Base-by-base conservation (phyloP, 495 filamentous ascomycete species). In the Xylaria longipes region DNA sequence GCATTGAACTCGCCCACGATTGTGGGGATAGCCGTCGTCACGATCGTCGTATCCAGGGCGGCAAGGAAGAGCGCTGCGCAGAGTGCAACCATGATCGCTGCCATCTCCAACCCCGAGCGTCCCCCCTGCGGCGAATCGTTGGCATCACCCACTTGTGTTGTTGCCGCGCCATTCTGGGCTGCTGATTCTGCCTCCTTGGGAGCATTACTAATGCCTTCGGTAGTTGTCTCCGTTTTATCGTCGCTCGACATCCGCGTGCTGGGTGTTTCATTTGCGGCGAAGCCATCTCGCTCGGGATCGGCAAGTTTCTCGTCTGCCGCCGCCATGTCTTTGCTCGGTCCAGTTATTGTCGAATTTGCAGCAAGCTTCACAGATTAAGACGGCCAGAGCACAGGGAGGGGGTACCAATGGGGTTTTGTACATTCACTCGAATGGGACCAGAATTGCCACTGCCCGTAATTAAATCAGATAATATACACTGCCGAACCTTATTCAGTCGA, bases 1-100 rank as follows among this genome's bases (percentile, higher is more conserved):
- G 90, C 88, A 50, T 88, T 74, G 74, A 92, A 92, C 50, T 88
- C 80, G 17, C 84, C 82, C 2, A 89, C 87, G 69, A 94, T 93
- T 0, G 87, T 88, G 8, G 80, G 79, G 12, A 88, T 76, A 0
- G 86, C 84, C 2, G 85, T 87, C 0, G 82, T 81, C 50, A 87
- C 76, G 67, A 87, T 86, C 14, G 83, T 82, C 15, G 77, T 78
- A 60, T 88, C 86, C 48, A 90, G 82, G 0, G 87, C 85, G 6
- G 87, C 84, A 33, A 90, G 82, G 76, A 89, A 89, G 22, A 87
- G 79, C 29, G 84, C 83, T 3, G 82, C 76, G 46, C 82, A 84
- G 11, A 91, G 80, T 1, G 84, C 80, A 6, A 76, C 68, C 75
- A 85, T 75, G 68, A 85, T 81, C 1, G 81, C 29, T 1, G 70